Evolutionary conservation across 768 basidiomycete genomes (phyloP).

Genomic region (Fomitopsis serialis): DNA sequence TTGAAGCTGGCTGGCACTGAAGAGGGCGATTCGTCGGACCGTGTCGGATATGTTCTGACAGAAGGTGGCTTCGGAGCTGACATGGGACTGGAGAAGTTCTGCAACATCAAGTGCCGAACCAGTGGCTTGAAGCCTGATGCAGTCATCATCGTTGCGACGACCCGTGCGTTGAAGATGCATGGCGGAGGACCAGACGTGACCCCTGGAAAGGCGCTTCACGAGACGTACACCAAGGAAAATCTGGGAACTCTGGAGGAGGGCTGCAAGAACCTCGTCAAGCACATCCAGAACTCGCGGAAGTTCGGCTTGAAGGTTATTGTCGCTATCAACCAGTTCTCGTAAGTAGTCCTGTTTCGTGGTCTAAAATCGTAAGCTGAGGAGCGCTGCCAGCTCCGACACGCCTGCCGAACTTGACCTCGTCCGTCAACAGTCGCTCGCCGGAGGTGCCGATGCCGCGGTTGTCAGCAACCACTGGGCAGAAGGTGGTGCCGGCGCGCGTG

Average conservation of each 20-base stretch:
- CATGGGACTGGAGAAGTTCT: slow-evolving; percentile 99
- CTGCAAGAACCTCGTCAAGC: slow-evolving; percentile 87
- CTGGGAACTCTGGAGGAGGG: slow-evolving; percentile 86
- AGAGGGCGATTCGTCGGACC: slow-evolving; percentile 75
- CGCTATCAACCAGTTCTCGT: slow-evolving; percentile 94
- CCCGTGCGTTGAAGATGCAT: slow-evolving; percentile 98
- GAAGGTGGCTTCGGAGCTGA: slow-evolving; percentile 99
- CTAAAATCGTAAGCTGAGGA: not conserved
- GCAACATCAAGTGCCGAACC: slow-evolving; percentile 97
- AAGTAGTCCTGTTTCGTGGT: slow-evolving; percentile 26
- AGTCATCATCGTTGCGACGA: slow-evolving; percentile 93
- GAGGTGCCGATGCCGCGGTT: slow-evolving; percentile 91
- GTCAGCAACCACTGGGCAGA: slow-evolving; percentile 98
- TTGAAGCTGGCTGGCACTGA: slow-evolving; percentile 96
- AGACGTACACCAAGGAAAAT: slow-evolving; percentile 92
- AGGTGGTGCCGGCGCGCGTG: slow-evolving; percentile 86
- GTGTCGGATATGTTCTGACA: slow-evolving; percentile 92
- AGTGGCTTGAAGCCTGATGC: slow-evolving; percentile 93
- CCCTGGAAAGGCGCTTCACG: slow-evolving; percentile 90
- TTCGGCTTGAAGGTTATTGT: slow-evolving; percentile 96
- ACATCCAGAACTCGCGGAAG: slow-evolving; percentile 93
- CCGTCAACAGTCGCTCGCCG: slow-evolving; percentile 69
- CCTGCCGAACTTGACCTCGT: slow-evolving; percentile 85
- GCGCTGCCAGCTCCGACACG: slow-evolving; percentile 70
- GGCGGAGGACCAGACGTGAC: slow-evolving; percentile 96